Conservation (phyloP, 176 grass and related monocot genomes). For the Oropetium thomaeum region DNA sequence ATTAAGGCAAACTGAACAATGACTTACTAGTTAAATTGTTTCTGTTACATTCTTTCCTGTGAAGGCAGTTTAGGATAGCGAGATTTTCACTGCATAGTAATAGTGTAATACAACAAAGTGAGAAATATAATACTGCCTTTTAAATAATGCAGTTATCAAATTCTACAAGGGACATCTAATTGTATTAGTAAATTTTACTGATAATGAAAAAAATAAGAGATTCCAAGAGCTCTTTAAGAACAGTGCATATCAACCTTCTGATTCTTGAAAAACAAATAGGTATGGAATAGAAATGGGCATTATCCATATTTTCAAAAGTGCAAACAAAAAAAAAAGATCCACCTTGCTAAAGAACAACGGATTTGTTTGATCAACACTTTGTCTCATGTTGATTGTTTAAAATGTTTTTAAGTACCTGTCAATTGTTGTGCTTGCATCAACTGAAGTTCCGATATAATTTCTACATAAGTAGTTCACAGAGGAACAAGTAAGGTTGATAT, state of each 20-base stretch:
- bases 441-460: conserved; percentile 39
- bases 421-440: not conserved
- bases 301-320: not conserved
- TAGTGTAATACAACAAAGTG: not conserved
- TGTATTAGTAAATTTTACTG: not conserved
- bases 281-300: not conserved
- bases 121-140: conserved; percentile 8
- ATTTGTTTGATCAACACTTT: not conserved
- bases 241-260: not conserved
- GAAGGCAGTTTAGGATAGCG: conserved; percentile 34
- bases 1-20: not conserved
- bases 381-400: not conserved
- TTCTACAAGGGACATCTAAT: not conserved
- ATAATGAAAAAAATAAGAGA: not conserved
- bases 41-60: conserved; percentile 31
- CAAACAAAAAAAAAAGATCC: not conserved
- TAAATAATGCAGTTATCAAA: conserved; percentile 8
- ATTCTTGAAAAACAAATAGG: not conserved
- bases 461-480: conserved; percentile 8
- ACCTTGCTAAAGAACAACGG: not conserved
- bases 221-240: not conserved
- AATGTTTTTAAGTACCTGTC: conserved; percentile 23
- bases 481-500: not conserved
- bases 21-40: conserved; percentile 31
- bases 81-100: conserved; percentile 34